phyloP scores from a whole-genome alignment of 108 stramenopile species.

The Fragilaria crotonensis region DNA sequence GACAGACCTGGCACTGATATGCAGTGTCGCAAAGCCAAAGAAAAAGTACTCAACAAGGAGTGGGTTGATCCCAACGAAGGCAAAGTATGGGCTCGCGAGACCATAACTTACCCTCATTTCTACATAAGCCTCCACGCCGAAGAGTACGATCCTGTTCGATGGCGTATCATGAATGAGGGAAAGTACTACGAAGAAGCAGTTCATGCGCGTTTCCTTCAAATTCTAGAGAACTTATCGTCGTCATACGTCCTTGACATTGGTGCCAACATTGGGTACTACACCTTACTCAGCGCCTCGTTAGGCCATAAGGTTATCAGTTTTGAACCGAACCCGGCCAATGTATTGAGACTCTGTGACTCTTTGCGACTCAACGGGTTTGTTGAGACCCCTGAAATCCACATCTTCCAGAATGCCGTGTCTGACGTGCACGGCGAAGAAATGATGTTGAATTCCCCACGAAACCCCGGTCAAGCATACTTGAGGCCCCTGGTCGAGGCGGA shows the following conservation, averaged over 20 bases:
- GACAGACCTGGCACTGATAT: too few species aligned
- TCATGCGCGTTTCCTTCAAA: conserved; percentile 10
- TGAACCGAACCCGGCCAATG: conserved; percentile 50
- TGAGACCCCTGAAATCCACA: conserved; percentile 6
- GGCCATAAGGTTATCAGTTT: conserved; percentile 39
- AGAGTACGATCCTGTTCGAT: conserved; percentile 23
- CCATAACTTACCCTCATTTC: conserved; percentile 1
- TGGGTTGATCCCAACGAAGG: conserved; percentile 9
- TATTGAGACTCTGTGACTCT: conserved; percentile 46
- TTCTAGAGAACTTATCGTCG: conserved; percentile 1
- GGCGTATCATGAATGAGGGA: conserved; percentile 34
- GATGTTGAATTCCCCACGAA: conserved; percentile 10
- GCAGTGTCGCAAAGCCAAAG: too few species aligned
- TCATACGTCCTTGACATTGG: conserved; percentile 35
- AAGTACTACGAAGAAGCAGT: conserved; percentile 45
- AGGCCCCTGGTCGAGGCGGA: conserved; percentile 7
- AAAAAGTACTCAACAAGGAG: neutral
- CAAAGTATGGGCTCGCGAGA: neutral
- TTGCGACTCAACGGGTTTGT: conserved; percentile 29
- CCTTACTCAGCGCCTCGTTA: conserved; percentile 31
- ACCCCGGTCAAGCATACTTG: conserved; percentile 33
- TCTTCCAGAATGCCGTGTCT: conserved; percentile 29
- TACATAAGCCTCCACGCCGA: conserved; percentile 8
- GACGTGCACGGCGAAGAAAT: conserved; percentile 15
- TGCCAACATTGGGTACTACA: conserved; percentile 50